Conservation (phyloP, 1,139 yeast genomes). For the Hyphopichia buzzinii region DNA sequence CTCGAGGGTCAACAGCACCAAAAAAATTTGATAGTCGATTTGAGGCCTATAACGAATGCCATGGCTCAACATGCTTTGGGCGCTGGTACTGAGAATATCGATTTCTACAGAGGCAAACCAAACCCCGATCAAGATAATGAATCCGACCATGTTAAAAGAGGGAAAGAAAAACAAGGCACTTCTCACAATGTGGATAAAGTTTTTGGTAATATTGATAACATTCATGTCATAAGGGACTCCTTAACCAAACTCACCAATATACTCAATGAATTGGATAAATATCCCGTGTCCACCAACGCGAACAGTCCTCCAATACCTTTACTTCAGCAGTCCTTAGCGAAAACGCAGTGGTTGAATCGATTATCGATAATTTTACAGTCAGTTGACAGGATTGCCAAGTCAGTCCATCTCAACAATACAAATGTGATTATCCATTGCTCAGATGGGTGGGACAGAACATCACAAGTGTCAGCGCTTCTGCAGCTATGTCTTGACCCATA, state of each 20-base stretch:
- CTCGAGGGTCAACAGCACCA: constrained; percentile 39
- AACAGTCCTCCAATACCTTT: constrained; percentile 33
- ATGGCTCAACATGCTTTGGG: constrained; percentile 96
- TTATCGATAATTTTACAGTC: constrained; percentile 68
- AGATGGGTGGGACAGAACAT: constrained; percentile 98
- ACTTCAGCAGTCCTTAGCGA: constrained; percentile 48
- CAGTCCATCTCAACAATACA: constrained; percentile 76
- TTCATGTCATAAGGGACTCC: constrained; percentile 92
- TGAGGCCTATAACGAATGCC: constrained; percentile 91
- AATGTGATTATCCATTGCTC: constrained; percentile 90
- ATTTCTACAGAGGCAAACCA: constrained; percentile 57
- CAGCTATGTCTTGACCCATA: constrained; percentile 90
- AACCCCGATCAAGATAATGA: constrained; percentile 8
- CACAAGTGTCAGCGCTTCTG: constrained; percentile 81
- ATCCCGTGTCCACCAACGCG: constrained; percentile 27
- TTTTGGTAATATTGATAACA: constrained; percentile 89
- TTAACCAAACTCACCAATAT: constrained; percentile 60
- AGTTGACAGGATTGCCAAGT: constrained; percentile 74
- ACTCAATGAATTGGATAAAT: constrained; percentile 66
- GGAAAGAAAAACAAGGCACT: background rate
- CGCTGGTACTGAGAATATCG: constrained; percentile 94
- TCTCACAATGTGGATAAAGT: constrained; percentile 49
- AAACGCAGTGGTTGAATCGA: constrained; percentile 80
- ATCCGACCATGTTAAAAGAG: background rate
- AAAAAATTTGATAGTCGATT: constrained; percentile 78